phyloP scores from a whole-genome alignment of 225 moss, liverwort and hornwort genomes.

The Pseudoscleropodium purum region DNA sequence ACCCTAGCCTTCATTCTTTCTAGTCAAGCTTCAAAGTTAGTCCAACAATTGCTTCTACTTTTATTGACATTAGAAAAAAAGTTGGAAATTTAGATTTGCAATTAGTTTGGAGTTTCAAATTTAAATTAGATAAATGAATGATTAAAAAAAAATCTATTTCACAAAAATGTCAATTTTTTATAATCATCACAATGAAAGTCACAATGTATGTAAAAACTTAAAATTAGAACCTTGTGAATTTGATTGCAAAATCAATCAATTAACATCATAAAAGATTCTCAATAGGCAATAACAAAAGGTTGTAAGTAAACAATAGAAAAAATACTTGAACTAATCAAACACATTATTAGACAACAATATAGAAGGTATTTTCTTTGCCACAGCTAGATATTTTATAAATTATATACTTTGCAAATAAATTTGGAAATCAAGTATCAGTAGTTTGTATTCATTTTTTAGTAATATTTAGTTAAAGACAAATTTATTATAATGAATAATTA shows the following conservation, averaged over 20 bases:
- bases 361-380: not conserved
- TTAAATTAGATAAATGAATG: not conserved
- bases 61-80: not conserved
- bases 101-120: not conserved
- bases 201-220: rapidly evolving
- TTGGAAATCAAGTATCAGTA: not conserved
- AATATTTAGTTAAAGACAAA: not conserved
- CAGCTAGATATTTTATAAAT: not conserved
- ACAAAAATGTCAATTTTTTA: not conserved
- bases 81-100: not conserved
- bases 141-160: not conserved
- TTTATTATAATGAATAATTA: not conserved
- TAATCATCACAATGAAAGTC: not conserved
- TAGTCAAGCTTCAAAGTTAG: not conserved
- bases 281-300: no score
- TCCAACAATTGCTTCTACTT: no score
- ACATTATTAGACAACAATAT: not conserved
- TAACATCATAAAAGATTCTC: not conserved
- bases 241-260: not conserved
- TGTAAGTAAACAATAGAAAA: not conserved
- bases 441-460: not conserved
- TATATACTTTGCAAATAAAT: not conserved
- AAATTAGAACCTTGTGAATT: not conserved
- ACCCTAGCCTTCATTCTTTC: rapidly evolving
- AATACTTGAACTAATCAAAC: not conserved